Base-by-base conservation (phyloP, 2,329 filamentous ascomycete species). In the Diplodia mutila region DNA sequence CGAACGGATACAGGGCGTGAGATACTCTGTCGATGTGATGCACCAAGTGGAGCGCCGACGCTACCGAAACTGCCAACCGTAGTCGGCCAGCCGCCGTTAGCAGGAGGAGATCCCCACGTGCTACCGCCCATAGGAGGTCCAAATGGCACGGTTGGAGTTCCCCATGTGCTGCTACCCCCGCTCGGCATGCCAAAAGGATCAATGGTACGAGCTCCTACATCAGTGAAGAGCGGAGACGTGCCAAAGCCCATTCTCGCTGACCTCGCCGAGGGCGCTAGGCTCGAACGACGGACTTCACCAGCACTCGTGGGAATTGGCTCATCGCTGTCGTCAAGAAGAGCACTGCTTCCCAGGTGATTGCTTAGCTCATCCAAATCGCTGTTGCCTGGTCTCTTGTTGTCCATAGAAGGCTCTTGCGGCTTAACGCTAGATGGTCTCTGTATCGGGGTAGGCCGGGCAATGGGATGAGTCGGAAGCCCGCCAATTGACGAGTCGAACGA, bases 311-410 rank as follows among this genome's bases (percentile, higher is more conserved):
- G 75, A 83, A 90, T 80, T 83, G 92, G 73, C 78, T 89, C 81
- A 75, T 76, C 77, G 8, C 73, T 76, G 69, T 90, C 88, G 70
- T 89, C 88, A 51, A 98, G 83, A 14, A 99, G 83, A 14, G 94
- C 95, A 73, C 93, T 94, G 78, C 94, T 98, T 14, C 95, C 95
- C 29, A 99, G 85, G 73, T 95, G 93, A 69, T 90, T 87, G 70
- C 89, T 90, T 66, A 91, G 81, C 59, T 92, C 87, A 66, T 94
- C 92, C 23, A 93, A 82, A 67, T 90, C 89, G 32, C 82, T 80
- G 29, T 85, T 83, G 2, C 69, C 73, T 1, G 77, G 74, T 55
- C 70, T 75, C 51, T 76, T 77, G 68, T 77, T 75, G 23, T 82
- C 80, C 34, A 80, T 76, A 34, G 79, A 76, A 48, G 76, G 79